Percentiles rank a stretch among this genome's conserved stretches.
Conservation (phyloP, 2,329 filamentous ascomycete species). For the Coniella vitis region DNA sequence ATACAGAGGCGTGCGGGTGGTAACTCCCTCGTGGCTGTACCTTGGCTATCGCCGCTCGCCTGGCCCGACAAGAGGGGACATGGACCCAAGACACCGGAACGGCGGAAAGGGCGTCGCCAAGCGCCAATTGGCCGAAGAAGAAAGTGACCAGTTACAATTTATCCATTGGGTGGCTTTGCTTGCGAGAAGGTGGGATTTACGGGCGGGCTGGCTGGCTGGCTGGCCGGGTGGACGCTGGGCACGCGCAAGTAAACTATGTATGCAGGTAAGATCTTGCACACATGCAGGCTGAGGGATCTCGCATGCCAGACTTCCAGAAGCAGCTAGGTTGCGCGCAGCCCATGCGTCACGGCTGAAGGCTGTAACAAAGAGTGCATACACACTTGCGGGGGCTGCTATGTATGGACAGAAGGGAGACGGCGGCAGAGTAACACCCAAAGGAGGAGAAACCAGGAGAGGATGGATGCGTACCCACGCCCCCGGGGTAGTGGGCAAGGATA, state of each 20-base stretch:
- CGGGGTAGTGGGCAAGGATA: too few species aligned
- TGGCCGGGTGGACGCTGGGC: background rate
- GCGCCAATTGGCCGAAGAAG: conserved; percentile 3
- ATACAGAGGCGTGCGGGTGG: background rate
- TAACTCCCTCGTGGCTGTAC: background rate
- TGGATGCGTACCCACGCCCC: background rate
- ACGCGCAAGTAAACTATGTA: background rate
- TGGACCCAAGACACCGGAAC: conserved; percentile 5
- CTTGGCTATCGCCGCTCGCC: background rate
- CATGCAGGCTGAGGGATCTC: conserved; percentile 14
- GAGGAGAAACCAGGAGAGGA: background rate
- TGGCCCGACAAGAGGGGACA: background rate
- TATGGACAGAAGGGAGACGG: too few species aligned
- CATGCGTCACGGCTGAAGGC: background rate
- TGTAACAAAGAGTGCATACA: too few species aligned
- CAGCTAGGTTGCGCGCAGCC: background rate
- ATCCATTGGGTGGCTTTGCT: conserved; percentile 6
- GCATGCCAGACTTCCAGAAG: conserved; percentile 4
- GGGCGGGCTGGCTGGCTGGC: too few species aligned
- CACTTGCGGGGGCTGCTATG: background rate
- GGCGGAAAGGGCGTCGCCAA: background rate
- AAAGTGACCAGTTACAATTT: background rate
- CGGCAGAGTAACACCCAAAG: background rate
- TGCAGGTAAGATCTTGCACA: background rate
- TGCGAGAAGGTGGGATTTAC: background rate